Evolutionary conservation across 78 protist species (phyloP), one percentile per base, ranked within the genome.

Genomic region (Dictyostelium discoideum): DNA sequence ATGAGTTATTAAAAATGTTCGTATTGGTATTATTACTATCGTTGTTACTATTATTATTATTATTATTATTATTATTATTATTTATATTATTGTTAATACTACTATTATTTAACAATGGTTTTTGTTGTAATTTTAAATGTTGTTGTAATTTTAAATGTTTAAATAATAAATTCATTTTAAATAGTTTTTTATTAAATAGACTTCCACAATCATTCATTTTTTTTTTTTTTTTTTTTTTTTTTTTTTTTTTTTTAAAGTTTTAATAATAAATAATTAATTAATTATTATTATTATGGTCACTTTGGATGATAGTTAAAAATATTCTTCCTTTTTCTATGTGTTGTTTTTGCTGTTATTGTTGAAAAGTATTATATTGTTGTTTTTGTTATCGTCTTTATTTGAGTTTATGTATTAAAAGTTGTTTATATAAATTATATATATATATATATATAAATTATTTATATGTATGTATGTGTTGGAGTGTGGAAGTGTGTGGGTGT

Each of bases 141-240:
- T 60, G 69, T 60, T 77, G 44, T 77, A 40, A 39, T 77, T 77
- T 26, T 77, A 40, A 77, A 9, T 77, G 44, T 40, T 40, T 40
- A 40, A 77, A 77, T 77, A 77, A 77, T 39, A 18, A 18, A 40
- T 40, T 40, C 60, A 77, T 77, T 77, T 77, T 73, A 73, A 60
- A 60, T 60, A 60, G 65, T 54, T 54, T 54, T 13, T 54, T 65
- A 24, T 69, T 69, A 69, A 69, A 69, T 69, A 69, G 77, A 26
- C 77, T 65, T 65, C 29, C 39, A 69, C 77, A 69, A 69, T 69
- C 77, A 69, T 69, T 26, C 77, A 69, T 69, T 3, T 26, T 24
- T 69, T 40, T 77, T 77, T 77, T 77, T 40, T 73, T 29, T 73
- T 72, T 72, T 72, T 72, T 7, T 67, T 10, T 69, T 40, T 77